Evolutionary conservation across 768 basidiomycete genomes (phyloP).

Genomic region (Pulveroboletus ravenelii): DNA sequence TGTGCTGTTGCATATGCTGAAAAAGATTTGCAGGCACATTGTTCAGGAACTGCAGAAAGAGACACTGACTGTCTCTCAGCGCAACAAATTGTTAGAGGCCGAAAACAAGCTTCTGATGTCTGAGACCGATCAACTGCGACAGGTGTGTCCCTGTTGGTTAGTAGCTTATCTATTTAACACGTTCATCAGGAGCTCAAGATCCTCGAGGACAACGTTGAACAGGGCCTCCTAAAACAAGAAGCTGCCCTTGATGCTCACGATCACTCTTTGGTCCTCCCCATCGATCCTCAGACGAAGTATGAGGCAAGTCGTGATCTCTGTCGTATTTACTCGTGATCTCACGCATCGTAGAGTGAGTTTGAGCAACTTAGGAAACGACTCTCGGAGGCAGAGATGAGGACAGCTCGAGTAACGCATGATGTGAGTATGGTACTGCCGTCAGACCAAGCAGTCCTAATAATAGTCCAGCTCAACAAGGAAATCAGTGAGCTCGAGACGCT

Average conservation of each 20-base stretch:
- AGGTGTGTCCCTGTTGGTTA: conserved; percentile 38
- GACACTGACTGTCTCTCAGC: conserved; percentile 54
- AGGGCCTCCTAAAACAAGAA: conserved; percentile 51
- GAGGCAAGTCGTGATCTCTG: conserved; percentile 41
- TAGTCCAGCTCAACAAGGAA: conserved; percentile 76
- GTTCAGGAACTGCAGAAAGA: conserved; percentile 87
- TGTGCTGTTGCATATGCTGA: background rate
- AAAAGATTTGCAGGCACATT: conserved; percentile 54
- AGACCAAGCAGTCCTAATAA: background rate
- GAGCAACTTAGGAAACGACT: conserved; percentile 69
- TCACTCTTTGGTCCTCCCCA: conserved; percentile 9
- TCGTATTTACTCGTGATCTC: background rate
- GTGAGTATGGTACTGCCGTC: conserved; percentile 36
- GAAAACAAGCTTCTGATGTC: conserved; percentile 69
- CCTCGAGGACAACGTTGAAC: conserved; percentile 72
- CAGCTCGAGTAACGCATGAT: conserved; percentile 61
- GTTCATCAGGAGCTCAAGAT: conserved; percentile 60
- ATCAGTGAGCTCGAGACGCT: conserved; percentile 88
- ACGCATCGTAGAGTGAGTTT: conserved; percentile 46
- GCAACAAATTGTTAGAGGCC: conserved; percentile 65
- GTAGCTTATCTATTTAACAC: background rate
- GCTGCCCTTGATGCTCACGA: conserved; percentile 30
- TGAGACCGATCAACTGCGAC: conserved; percentile 58
- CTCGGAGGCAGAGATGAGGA: conserved; percentile 71
- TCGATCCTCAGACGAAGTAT: conserved; percentile 42